A percentile compares a stretch with the other conserved stretches of the same genome.
Conservation (phyloP, 1,284 basidiomycete genomes). For the Tilletia caries region DNA sequence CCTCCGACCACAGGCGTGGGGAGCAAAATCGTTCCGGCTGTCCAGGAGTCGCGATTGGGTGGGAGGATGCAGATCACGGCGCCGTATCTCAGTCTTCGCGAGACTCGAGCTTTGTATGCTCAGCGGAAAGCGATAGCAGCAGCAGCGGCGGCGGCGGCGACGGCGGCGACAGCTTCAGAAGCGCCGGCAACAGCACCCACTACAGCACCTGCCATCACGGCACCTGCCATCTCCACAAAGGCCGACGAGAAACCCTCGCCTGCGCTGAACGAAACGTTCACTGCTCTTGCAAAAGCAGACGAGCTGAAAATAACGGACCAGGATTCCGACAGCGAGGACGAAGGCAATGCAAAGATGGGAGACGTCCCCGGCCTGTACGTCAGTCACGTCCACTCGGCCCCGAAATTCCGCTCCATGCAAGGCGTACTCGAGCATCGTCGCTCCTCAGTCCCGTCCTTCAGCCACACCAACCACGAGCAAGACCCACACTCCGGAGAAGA, state of each 20-base stretch:
- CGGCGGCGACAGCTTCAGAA: background rate
- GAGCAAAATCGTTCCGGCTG: too few species aligned
- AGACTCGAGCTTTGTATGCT: constrained; percentile 2
- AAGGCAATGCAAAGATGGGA: background rate
- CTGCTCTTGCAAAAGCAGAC: background rate
- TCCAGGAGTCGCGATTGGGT: background rate
- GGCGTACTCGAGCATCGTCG: background rate
- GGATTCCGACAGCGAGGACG: background rate
- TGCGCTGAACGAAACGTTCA: background rate
- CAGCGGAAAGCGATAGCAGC: background rate
- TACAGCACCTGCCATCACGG: too few species aligned
- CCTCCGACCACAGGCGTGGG: too few species aligned
- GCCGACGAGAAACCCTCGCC: background rate
- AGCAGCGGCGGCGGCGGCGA: background rate
- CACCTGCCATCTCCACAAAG: too few species aligned
- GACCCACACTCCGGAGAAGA: background rate
- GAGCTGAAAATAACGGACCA: background rate
- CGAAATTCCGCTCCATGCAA: background rate
- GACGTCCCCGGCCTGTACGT: background rate
- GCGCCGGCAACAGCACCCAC: too few species aligned
- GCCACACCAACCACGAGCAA: background rate
- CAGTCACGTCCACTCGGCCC: background rate
- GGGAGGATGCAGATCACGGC: constrained; percentile 1
- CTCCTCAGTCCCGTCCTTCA: background rate
- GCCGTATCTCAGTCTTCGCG: constrained; percentile 10